A percentile compares a stretch with the other conserved stretches of the same genome.
Conservation (phyloP, 306 rosid species). For the Phaseolus lunatus region DNA sequence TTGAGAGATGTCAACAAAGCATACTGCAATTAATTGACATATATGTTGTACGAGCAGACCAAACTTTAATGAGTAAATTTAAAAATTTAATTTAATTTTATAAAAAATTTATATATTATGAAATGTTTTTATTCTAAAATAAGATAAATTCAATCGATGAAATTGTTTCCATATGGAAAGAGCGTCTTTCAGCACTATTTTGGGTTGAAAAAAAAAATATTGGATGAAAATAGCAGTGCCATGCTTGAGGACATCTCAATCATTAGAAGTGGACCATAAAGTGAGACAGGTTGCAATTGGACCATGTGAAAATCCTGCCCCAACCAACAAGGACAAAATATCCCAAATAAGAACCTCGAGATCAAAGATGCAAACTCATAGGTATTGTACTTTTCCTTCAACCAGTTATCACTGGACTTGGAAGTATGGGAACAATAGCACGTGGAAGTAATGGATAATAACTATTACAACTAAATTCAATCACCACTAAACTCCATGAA, state of each 20-base stretch:
- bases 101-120: too few relatives aligned
- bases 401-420: not conserved
- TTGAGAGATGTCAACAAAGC: too few relatives aligned
- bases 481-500: slow-evolving; percentile 16
- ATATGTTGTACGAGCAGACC: too few relatives aligned
- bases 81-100: too few relatives aligned
- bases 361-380: not conserved
- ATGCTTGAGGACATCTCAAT: not conserved
- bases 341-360: not conserved
- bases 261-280: not conserved
- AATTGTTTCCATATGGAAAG: too few relatives aligned
- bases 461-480: not conserved
- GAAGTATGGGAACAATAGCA: not conserved
- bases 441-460: slow-evolving; percentile 29
- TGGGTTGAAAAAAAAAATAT: too few relatives aligned
- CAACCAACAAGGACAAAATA: not conserved
- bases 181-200: too few relatives aligned
- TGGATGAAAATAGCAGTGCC: not conserved
- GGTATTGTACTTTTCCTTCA: not conserved
- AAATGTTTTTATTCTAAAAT: too few relatives aligned
- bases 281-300: not conserved
- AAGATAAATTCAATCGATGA: too few relatives aligned
- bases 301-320: slow-evolving; percentile 16
- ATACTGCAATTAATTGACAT: too few relatives aligned
- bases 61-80: too few relatives aligned